phyloP scores from a whole-genome alignment of 2,329 filamentous ascomycete species.

The Capronia americana region DNA sequence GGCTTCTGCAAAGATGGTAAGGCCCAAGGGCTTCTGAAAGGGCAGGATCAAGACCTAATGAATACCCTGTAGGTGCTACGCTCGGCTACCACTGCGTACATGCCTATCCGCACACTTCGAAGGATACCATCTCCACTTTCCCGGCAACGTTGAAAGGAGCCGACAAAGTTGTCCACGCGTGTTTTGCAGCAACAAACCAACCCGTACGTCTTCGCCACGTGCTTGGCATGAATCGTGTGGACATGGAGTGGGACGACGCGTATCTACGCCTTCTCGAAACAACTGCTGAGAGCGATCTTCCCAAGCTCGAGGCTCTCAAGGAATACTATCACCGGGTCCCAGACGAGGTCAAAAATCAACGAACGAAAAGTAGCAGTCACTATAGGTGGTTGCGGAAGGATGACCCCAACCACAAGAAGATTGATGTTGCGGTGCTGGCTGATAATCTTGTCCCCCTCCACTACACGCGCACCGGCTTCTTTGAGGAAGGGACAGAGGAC shows the following conservation, averaged over 20 bases:
- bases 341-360: neutral
- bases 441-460: neutral
- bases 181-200: constrained; percentile 8
- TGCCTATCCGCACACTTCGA: constrained; percentile 11
- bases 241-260: neutral
- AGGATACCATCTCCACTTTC: constrained; percentile 7
- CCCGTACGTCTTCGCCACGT: constrained; percentile 8
- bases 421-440: neutral
- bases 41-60: neutral
- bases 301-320: neutral
- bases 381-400: neutral
- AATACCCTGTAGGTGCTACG: neutral
- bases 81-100: constrained; percentile 16
- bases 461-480: neutral
- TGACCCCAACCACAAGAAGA: neutral
- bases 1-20: constrained; percentile 15
- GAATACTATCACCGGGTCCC: neutral
- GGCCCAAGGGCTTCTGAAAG: neutral
- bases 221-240: neutral
- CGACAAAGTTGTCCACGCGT: constrained; percentile 14
- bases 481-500: neutral
- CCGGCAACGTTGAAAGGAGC: constrained; percentile 12
- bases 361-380: neutral
- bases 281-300: neutral
- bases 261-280: neutral